Percentiles rank a stretch among this genome's conserved stretches.
Conservation (phyloP, 2,329 filamentous ascomycete species). For the Trichoderma koningiopsis region DNA sequence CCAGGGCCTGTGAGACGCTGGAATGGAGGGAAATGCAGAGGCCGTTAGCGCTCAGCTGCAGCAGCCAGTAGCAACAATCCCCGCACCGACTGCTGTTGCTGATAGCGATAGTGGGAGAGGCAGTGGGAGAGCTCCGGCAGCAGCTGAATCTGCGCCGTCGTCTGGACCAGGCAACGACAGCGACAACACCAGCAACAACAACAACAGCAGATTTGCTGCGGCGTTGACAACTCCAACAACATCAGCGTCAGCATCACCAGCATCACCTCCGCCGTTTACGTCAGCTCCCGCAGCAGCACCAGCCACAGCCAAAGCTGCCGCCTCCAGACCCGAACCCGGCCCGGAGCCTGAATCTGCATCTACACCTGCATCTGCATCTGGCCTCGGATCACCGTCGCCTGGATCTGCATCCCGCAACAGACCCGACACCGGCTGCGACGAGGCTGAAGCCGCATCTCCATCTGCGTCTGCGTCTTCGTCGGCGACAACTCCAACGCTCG, state of each 20-base stretch:
- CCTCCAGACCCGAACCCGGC: background rate
- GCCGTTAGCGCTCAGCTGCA: slow-evolving; percentile 26
- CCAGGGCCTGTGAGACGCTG: slow-evolving; percentile 16
- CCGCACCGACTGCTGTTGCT: slow-evolving; percentile 17
- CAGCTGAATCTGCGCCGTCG: background rate
- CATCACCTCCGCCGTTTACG: background rate
- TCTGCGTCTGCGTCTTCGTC: slow-evolving; percentile 18
- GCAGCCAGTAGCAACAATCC: slow-evolving; percentile 6
- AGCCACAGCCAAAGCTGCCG: background rate
- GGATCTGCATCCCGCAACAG: slow-evolving; percentile 2
- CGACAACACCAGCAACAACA: background rate
- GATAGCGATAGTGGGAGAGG: background rate
- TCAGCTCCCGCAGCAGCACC: background rate
- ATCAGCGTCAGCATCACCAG: background rate
- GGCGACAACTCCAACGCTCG: slow-evolving; percentile 26
- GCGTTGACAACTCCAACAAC: background rate
- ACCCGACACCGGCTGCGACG: background rate
- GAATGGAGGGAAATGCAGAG: slow-evolving; percentile 36
- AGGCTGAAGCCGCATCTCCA: background rate
- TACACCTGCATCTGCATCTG: background rate
- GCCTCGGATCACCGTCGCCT: background rate
- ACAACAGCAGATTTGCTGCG: background rate
- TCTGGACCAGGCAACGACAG: background rate
- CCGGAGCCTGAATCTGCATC: background rate
- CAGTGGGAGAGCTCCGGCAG: background rate